Percentiles rank a stretch among this genome's conserved stretches.
phyloP scores from a whole-genome alignment of 2,329 filamentous ascomycete species.

The Cytospora schulzeri region DNA sequence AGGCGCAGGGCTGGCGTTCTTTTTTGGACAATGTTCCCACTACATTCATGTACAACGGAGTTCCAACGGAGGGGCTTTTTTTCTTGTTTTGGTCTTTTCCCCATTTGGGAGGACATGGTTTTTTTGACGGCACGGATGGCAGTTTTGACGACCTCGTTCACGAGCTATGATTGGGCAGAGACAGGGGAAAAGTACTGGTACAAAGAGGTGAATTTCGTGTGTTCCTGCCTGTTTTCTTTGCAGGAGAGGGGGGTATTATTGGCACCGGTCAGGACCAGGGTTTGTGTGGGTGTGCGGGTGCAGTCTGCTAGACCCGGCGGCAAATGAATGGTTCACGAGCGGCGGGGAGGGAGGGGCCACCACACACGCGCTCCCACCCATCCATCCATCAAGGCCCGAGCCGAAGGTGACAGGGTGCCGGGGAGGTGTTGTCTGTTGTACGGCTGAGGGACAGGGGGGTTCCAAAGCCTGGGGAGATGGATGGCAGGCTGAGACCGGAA shows the following conservation, averaged over 20 bases:
- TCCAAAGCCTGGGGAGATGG: conserved; percentile 1
- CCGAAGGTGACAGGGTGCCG: conserved; percentile 22
- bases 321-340: conserved; percentile 25
- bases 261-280: conserved; percentile 12
- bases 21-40: conserved; percentile 17
- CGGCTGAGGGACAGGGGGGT: conserved; percentile 16
- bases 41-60: neutral
- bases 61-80: neutral
- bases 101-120: conserved; percentile 38
- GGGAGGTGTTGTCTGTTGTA: neutral
- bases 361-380: conserved; percentile 20
- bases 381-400: conserved; percentile 22
- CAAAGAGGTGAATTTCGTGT: conserved; percentile 26
- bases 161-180: conserved; percentile 57
- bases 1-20: conserved; percentile 16
- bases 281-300: conserved; percentile 10
- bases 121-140: conserved; percentile 43
- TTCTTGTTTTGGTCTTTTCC: conserved; percentile 22
- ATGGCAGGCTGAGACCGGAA: conserved; percentile 5
- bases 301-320: conserved; percentile 12
- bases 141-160: conserved; percentile 42
- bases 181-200: conserved; percentile 48
- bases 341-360: conserved; percentile 5
- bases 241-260: conserved; percentile 32
- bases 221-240: neutral